Conservation (phyloP, 805 yeast genomes). For the Zygosaccharomyces kombuchaensis region DNA sequence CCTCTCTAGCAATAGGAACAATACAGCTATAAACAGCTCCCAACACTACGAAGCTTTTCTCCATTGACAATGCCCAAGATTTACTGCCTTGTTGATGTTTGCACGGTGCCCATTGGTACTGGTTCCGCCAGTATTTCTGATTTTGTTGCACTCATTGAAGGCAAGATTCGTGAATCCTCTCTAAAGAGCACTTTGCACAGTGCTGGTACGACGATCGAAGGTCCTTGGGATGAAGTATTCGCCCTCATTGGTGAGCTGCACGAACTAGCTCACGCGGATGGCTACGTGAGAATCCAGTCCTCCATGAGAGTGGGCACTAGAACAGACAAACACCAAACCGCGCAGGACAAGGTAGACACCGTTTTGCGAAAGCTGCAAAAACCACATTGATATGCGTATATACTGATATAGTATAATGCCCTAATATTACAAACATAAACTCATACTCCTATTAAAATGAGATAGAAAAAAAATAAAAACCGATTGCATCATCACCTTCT, state of each 20-base stretch:
- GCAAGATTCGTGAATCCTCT: conserved; percentile 55
- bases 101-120: conserved; percentile 86
- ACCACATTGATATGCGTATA: conserved; percentile 8
- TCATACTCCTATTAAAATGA: conserved; percentile 1
- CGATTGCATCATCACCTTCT: conserved; percentile 2
- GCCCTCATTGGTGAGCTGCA: conserved; percentile 74
- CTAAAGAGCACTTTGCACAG: conserved; percentile 72
- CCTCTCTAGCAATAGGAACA: too few relatives aligned
- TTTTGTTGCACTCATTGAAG: conserved; percentile 69
- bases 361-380: conserved; percentile 50
- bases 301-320: conserved; percentile 87
- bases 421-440: conserved; percentile 13
- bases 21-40: too few relatives aligned
- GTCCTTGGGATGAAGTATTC: conserved; percentile 90
- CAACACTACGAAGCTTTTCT: not conserved
- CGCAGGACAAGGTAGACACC: conserved; percentile 64
- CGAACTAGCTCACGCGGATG: conserved; percentile 62
- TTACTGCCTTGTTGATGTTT: conserved; percentile 78
- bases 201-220: conserved; percentile 88
- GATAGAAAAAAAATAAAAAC: conserved; percentile 9
- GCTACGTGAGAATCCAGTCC: conserved; percentile 74
- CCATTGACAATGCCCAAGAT: conserved; percentile 30
- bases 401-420: conserved; percentile 12
- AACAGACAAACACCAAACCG: conserved; percentile 66
- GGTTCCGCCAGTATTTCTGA: conserved; percentile 73